phyloP scores from a whole-genome alignment of 306 rosid genomes.

The Lathyrus sativus region DNA sequence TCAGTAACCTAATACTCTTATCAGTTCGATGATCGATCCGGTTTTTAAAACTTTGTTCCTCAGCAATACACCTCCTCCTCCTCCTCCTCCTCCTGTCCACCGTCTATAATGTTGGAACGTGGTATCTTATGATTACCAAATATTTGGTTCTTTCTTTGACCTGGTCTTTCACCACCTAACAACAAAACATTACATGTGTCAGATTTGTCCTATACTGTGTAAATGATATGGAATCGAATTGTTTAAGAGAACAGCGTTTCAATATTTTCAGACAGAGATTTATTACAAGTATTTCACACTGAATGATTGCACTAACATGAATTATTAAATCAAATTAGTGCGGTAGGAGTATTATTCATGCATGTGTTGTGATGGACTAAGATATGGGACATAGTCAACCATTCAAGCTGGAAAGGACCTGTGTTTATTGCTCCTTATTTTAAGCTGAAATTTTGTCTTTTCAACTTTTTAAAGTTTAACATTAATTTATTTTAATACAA shows the following conservation, averaged over 20 bases:
- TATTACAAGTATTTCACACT: conserved; percentile 6
- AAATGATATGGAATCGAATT: conserved; percentile 8
- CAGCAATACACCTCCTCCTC: no score
- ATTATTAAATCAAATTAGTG: conserved; percentile 3
- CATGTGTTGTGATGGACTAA: conserved; percentile 16
- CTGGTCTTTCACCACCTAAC: conserved; percentile 20
- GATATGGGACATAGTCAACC: conserved; percentile 35
- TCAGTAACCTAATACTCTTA: no score
- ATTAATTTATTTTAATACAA: no score
- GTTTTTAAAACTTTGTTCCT: no score
- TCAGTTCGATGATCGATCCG: no score
- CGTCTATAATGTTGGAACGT: conserved; percentile 5
- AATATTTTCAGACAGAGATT: conserved; percentile 8
- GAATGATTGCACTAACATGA: conserved; percentile 4
- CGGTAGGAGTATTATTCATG: not conserved
- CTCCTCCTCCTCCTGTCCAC: conserved; percentile 10
- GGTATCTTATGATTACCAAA: conserved; percentile 30
- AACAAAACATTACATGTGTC: conserved; percentile 33
- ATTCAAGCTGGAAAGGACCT: conserved; percentile 32
- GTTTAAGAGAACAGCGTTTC: conserved; percentile 7
- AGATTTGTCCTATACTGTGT: conserved; percentile 1
- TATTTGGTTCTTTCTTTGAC: conserved; percentile 27
- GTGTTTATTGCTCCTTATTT: not conserved
- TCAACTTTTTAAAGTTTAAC: no score
- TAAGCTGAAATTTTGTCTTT: no score